A percentile compares a stretch with the other conserved stretches of the same genome.
Evolutionary conservation across 1,284 basidiomycete species (phyloP).

Genomic region (Mycena sp.): DNA sequence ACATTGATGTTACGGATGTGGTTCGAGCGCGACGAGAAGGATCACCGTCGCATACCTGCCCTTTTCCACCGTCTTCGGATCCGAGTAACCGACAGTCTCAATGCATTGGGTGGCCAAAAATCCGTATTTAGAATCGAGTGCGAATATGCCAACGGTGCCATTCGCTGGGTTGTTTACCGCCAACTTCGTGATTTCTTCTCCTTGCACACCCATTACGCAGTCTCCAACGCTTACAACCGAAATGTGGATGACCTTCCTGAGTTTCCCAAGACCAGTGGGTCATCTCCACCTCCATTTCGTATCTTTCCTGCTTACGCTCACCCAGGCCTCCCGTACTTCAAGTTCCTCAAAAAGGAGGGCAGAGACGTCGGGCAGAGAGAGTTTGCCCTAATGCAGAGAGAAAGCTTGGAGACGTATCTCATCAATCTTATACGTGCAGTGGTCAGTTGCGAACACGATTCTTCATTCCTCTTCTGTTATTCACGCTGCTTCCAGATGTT

Average conservation of each 20-base stretch:
- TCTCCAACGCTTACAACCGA: slow-evolving; percentile 83
- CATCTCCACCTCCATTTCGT: slow-evolving; percentile 23
- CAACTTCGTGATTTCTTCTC: slow-evolving; percentile 94
- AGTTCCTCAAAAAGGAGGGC: slow-evolving; percentile 75
- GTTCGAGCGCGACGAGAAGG: slow-evolving; percentile 93
- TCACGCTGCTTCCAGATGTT: slow-evolving; percentile 80
- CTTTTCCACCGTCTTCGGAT: slow-evolving; percentile 89
- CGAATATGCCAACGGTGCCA: slow-evolving; percentile 95
- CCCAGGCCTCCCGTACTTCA: slow-evolving; percentile 87
- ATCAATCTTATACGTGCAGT: slow-evolving; percentile 90
- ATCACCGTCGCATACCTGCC: slow-evolving; percentile 84
- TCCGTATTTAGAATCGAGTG: slow-evolving; percentile 94
- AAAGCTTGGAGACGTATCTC: slow-evolving; percentile 90
- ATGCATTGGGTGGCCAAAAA: slow-evolving; percentile 81
- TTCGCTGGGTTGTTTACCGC: slow-evolving; percentile 96
- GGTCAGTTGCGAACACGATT: slow-evolving; percentile 55
- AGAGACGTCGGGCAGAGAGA: slow-evolving; percentile 69
- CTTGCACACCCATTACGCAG: slow-evolving; percentile 90
- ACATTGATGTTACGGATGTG: slow-evolving; percentile 88
- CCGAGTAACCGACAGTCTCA: slow-evolving; percentile 86
- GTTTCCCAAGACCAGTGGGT: slow-evolving; percentile 88
- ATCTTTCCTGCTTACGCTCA: slow-evolving; percentile 2
- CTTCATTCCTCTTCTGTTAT: slow-evolving; percentile 11
- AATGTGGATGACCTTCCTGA: slow-evolving; percentile 86
- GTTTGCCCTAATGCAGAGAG: slow-evolving; percentile 83